Percentiles rank a stretch among this genome's conserved stretches.
Evolutionary conservation across 2,329 filamentous ascomycete species (phyloP).

Genomic region (Karstenula rhodostoma): DNA sequence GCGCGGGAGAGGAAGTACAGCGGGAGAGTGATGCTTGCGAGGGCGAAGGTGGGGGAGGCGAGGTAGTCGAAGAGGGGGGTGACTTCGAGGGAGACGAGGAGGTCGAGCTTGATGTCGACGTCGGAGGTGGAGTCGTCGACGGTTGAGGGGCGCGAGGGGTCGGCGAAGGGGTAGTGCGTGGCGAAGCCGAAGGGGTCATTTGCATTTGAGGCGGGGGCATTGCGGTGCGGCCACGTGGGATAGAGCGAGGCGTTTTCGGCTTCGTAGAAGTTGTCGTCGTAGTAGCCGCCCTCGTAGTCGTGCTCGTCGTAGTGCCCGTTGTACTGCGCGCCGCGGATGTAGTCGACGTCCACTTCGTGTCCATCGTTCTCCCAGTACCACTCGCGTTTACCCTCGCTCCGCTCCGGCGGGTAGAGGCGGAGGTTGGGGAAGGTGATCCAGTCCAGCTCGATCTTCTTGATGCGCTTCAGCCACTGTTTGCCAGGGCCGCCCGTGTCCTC

Average conservation of each 20-base stretch:
- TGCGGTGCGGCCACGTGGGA: constrained; percentile 31
- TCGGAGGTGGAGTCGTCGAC: constrained; percentile 31
- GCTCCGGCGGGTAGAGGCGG: constrained; percentile 40
- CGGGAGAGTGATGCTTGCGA: constrained; percentile 41
- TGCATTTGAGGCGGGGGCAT: constrained; percentile 16
- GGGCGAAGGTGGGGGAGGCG: constrained; percentile 32
- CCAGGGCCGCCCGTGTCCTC: constrained; percentile 34
- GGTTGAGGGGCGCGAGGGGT: constrained; percentile 26
- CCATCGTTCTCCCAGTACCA: constrained; percentile 37
- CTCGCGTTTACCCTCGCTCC: constrained; percentile 30
- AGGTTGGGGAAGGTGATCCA: constrained; percentile 49
- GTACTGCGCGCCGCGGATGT: constrained; percentile 35
- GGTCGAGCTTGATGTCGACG: constrained; percentile 37
- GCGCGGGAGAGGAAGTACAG: constrained; percentile 44
- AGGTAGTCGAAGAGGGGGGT: constrained; percentile 45
- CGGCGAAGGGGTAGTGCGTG: constrained; percentile 42
- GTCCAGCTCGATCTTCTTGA: constrained; percentile 43
- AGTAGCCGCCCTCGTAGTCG: constrained; percentile 43
- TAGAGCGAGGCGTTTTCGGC: constrained; percentile 36
- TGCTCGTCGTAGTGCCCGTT: constrained; percentile 43
- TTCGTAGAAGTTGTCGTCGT: constrained; percentile 48
- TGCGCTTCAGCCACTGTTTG: constrained; percentile 40
- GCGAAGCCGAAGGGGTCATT: constrained; percentile 42
- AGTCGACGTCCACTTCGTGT: constrained; percentile 39
- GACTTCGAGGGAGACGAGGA: constrained; percentile 44